phyloP scores from a whole-genome alignment of 2,329 filamentous ascomycete species.

The Aspergillus sclerotialis region DNA sequence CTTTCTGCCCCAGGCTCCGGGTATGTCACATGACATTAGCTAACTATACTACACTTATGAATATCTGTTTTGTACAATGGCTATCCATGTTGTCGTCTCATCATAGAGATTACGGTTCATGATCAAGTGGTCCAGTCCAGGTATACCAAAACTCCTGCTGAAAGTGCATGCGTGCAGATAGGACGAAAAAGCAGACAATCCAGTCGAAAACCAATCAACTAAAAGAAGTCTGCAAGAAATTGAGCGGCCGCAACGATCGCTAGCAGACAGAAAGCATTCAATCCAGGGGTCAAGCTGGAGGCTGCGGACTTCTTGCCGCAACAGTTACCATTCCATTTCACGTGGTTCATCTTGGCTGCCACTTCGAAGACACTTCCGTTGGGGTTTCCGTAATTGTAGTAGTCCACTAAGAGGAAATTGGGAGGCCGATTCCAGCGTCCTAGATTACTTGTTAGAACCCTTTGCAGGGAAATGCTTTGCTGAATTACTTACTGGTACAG shows the following conservation, averaged over 20 bases:
- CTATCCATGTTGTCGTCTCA: conserved; percentile 2
- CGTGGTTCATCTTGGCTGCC: conserved; percentile 63
- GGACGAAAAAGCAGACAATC: background rate
- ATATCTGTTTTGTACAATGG: conserved; percentile 1
- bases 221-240: conserved; percentile 16
- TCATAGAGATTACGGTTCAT: background rate
- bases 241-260: conserved; percentile 17
- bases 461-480: background rate
- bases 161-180: background rate
- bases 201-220: conserved; percentile 1
- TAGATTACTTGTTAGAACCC: conserved; percentile 18
- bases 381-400: conserved; percentile 66
- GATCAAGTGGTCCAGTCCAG: background rate
- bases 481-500: conserved; percentile 45
- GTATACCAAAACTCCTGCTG: background rate
- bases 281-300: conserved; percentile 11
- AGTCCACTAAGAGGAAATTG: conserved; percentile 76
- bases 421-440: conserved; percentile 60
- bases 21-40: too few species aligned
- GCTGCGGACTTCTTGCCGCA: conserved; percentile 28
- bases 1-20: too few species aligned
- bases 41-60: too few species aligned
- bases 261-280: conserved; percentile 14
- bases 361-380: conserved; percentile 72
- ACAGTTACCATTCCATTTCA: conserved; percentile 53